Evolutionary conservation across 2,329 filamentous ascomycete species (phyloP), one percentile per base, ranked within the genome.

Genomic region (Pestalotiopsis fici): DNA sequence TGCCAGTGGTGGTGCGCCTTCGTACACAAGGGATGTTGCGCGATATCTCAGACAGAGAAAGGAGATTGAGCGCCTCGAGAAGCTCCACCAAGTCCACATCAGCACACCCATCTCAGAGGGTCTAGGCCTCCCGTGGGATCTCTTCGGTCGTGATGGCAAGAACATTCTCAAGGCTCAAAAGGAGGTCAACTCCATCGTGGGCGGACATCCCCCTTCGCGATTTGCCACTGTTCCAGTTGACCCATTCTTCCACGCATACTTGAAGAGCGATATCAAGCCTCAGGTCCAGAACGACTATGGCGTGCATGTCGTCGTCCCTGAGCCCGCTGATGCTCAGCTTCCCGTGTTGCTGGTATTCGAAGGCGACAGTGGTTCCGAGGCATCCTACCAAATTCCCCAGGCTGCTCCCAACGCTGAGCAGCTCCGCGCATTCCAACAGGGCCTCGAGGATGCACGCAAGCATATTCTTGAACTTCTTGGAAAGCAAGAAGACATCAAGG

Each of bases 61-160:
- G 73, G 93, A 95, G 72, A 91, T 98, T 73, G 89, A 93, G 73
- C 90, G 94, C 64, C 86, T 99, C 15, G 94, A 98, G 83, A 88
- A 87, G 68, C 82, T 88, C 60, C 93, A 97, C 79, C 88, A 92
- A 75, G 91, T 94, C n/a, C 93, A 93, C 78, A 97, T 98, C 77
- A 93, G 95, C 74, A 90, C 94, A 1, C 93, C 94, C 0, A 87
- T 87, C 70, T 87, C 88, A 3, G 85, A 87, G 62, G 89, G 93
- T 57, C 90, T 90, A 43, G 89, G 89, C 12, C 88, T 92, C 57
- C 90, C 91, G 0, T 97, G 95, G 94, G 91, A 97, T 78, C 87
- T 98, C 65, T 97, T 95, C 80, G 93, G 93, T 6, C 88, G 92
- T 47, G 93, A 97, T 74, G 90, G 91, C 71, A 97, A 96, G 84